These are phyloP conservation scores for Rusavskia elegans DNA, from an alignment of 495 filamentous ascomycete genomes.

Conservation along the genomic window DNA sequence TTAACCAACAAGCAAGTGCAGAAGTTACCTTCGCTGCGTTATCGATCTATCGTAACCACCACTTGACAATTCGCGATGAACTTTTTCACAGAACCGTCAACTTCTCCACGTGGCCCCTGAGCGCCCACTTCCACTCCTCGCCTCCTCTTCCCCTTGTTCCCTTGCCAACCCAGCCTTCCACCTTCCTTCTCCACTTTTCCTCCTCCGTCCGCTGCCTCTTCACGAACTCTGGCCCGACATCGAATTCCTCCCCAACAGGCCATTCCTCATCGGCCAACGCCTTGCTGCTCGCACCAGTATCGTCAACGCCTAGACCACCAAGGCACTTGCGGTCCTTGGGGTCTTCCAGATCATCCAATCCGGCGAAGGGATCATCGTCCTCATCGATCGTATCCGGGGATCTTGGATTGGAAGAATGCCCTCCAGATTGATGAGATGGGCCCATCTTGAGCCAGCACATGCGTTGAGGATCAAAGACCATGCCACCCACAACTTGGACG, in stretches of 20 bases:
- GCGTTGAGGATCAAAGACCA: slow-evolving; percentile 91
- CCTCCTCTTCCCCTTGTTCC: slow-evolving; percentile 28
- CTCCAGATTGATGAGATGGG: slow-evolving; percentile 20
- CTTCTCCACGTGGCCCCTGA: slow-evolving; percentile 19
- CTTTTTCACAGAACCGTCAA: slow-evolving; percentile 7
- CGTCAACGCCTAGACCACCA: slow-evolving; percentile 18
- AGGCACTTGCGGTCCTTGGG: slow-evolving; percentile 37
- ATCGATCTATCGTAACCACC: not conserved
- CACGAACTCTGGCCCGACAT: slow-evolving; percentile 90
- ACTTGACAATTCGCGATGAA: not conserved
- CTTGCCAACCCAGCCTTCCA: slow-evolving; percentile 53
- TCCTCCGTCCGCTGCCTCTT: slow-evolving; percentile 80
- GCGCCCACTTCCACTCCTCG: slow-evolving; percentile 39
- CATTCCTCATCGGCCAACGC: slow-evolving; percentile 46
- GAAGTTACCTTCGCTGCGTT: slow-evolving; percentile 4
- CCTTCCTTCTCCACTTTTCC: slow-evolving; percentile 72
- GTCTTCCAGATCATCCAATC: slow-evolving; percentile 51
- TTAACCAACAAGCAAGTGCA: slow-evolving; percentile 6
- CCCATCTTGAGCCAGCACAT: slow-evolving; percentile 87
- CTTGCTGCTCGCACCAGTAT: slow-evolving; percentile 21
- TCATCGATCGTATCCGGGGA: slow-evolving; percentile 26
- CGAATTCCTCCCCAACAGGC: slow-evolving; percentile 89
- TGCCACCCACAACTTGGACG: slow-evolving; percentile 81
- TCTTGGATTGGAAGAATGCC: slow-evolving; percentile 21
- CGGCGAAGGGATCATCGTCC: slow-evolving; percentile 65